phyloP scores from a whole-genome alignment of 768 basidiomycete genomes.

The Panellus pusillus region DNA sequence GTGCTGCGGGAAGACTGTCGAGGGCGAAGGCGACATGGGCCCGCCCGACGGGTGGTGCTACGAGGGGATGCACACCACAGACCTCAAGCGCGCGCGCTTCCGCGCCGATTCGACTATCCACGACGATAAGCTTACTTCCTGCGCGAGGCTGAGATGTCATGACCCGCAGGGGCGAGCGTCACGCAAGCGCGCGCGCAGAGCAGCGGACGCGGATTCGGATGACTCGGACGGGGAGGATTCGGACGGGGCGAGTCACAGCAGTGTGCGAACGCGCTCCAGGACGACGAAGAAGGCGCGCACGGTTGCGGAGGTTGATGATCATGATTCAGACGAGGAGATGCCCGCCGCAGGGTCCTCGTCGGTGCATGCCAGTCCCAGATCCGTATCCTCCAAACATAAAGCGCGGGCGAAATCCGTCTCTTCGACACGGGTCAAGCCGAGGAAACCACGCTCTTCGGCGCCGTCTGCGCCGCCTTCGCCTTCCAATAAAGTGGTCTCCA shows the following conservation, averaged over 20 bases:
- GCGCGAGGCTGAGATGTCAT: constrained; percentile 55
- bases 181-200: constrained; percentile 30
- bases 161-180: constrained; percentile 35
- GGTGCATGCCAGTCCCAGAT: constrained; percentile 6
- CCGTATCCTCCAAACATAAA: constrained; percentile 6
- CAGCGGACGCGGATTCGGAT: constrained; percentile 7
- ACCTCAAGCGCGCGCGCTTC: constrained; percentile 74
- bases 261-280: constrained; percentile 18
- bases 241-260: constrained; percentile 20
- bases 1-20: constrained; percentile 71
- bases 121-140: constrained; percentile 69
- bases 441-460: constrained; percentile 9
- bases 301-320: no score
- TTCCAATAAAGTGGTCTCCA: constrained; percentile 14
- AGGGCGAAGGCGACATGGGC: constrained; percentile 78
- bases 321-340: background rate
- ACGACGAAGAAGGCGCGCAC: constrained; percentile 12
- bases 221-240: constrained; percentile 18
- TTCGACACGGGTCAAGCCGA: constrained; percentile 7
- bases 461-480: constrained; percentile 11
- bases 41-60: constrained; percentile 89
- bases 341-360: background rate
- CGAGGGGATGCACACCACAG: constrained; percentile 59
- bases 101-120: constrained; percentile 68
- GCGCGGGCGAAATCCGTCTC: constrained; percentile 13